These are phyloP conservation scores for Debaryomyces psychrophilus DNA, from an alignment of 1,139 yeast genomes.

Conservation along the genomic window DNA sequence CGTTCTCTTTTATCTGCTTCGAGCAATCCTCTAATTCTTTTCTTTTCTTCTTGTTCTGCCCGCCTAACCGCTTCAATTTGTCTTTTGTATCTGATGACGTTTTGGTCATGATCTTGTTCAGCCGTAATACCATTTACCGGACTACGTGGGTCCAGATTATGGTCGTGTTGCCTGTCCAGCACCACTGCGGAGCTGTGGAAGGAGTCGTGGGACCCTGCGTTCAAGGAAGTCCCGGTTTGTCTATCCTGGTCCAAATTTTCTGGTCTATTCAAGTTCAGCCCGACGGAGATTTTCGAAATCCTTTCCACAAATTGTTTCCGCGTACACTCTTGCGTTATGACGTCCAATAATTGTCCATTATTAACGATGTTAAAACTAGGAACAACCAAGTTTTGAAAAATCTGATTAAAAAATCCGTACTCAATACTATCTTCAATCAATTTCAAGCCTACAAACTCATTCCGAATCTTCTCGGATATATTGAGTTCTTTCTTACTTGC, in stretches of 20 bases:
- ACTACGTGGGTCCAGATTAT: not conserved
- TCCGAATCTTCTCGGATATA: conserved; percentile 6
- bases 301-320: conserved; percentile 28
- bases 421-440: conserved; percentile 50
- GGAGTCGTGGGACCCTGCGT: not conserved
- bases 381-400: conserved; percentile 47
- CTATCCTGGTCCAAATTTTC: not conserved
- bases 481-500: conserved; percentile 11
- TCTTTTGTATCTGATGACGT: conserved; percentile 41
- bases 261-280: not conserved
- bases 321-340: conserved; percentile 34
- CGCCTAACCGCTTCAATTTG: conserved; percentile 38
- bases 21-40: conserved; percentile 54
- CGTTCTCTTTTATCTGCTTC: conserved; percentile 57
- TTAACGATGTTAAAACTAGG: conserved; percentile 56
- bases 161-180: not conserved
- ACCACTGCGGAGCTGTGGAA: not conserved
- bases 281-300: conserved; percentile 19
- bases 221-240: not conserved
- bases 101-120: not conserved
- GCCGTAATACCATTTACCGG: not conserved
- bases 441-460: conserved; percentile 44
- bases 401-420: conserved; percentile 50
- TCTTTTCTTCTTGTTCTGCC: conserved; percentile 51
- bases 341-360: conserved; percentile 48